A percentile compares a stretch with the other conserved stretches of the same genome.
These are phyloP conservation scores for Diplodia sapinea DNA, from an alignment of 2,329 filamentous ascomycete species.

Conservation along the genomic window DNA sequence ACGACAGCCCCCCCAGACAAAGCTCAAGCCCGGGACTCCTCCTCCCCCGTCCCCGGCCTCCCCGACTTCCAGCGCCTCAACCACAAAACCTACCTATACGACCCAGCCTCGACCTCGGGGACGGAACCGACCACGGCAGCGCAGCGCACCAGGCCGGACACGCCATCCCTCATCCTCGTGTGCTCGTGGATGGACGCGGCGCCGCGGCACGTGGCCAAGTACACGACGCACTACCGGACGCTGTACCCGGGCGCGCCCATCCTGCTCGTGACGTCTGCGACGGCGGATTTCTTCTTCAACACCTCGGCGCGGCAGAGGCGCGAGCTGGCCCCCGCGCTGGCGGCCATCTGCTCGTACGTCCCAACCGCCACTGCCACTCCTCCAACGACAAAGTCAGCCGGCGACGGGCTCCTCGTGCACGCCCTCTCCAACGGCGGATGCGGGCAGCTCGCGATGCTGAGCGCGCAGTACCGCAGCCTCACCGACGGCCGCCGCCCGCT, in stretches of 20 bases:
- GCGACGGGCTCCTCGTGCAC: constrained; percentile 40
- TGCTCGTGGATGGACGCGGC: constrained; percentile 47
- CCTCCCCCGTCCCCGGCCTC: constrained; percentile 27
- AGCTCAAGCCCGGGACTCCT: not conserved
- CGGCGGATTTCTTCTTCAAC: constrained; percentile 42
- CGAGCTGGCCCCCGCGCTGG: constrained; percentile 39
- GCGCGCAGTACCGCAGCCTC: constrained; percentile 40
- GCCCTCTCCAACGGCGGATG: constrained; percentile 47
- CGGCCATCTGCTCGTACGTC: constrained; percentile 38
- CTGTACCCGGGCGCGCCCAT: constrained; percentile 44
- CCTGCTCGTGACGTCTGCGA: constrained; percentile 41
- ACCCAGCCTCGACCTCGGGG: constrained; percentile 33
- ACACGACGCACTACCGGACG: constrained; percentile 41
- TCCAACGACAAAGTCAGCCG: no score
- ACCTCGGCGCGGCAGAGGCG: constrained; percentile 33
- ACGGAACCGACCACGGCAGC: not conserved
- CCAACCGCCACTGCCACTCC: constrained; percentile 33
- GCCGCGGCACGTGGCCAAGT: constrained; percentile 47
- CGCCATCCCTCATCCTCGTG: constrained; percentile 40
- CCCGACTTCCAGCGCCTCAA: constrained; percentile 43
- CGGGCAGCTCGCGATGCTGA: constrained; percentile 44
- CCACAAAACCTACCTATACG: constrained; percentile 45
- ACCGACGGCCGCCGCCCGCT: constrained; percentile 34
- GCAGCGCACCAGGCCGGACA: no score
- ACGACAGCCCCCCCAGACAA: not conserved